A percentile compares a stretch with the other conserved stretches of the same genome.
These are phyloP conservation scores for Allomyces macrogynus DNA, from an alignment of 192 early-diverging fungal species.

Conservation along the genomic window DNA sequence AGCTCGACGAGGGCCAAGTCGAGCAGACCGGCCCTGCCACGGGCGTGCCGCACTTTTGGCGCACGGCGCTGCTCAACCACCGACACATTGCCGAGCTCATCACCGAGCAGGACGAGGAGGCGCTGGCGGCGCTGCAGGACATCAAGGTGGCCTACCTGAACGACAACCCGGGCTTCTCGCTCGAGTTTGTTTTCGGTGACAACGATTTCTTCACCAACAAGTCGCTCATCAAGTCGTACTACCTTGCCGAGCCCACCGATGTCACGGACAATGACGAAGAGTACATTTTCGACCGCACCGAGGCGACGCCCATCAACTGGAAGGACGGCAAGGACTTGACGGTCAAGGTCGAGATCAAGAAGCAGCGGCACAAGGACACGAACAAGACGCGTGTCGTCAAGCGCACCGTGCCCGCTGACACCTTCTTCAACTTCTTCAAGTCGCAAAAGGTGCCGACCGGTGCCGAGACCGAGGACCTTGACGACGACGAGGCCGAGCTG, in stretches of 20 bases:
- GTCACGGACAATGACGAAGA: constrained; percentile 56
- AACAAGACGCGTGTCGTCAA: constrained; percentile 97
- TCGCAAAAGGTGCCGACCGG: constrained; percentile 43
- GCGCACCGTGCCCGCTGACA: constrained; percentile 83
- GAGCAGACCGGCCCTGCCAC: constrained; percentile 16
- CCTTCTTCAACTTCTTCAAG: constrained; percentile 95
- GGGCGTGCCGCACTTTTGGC: constrained; percentile 95
- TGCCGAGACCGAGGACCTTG: constrained; percentile 47
- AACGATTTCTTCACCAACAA: constrained; percentile 83
- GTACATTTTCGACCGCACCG: constrained; percentile 77
- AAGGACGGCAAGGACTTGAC: constrained; percentile 92
- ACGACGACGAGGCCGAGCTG: constrained; percentile 52
- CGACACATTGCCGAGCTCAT: constrained; percentile 60
- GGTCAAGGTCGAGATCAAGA: constrained; percentile 87
- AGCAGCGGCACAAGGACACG: constrained; percentile 95
- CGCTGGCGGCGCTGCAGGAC: constrained; percentile 72
- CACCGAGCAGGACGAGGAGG: constrained; percentile 76
- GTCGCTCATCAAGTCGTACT: constrained; percentile 82
- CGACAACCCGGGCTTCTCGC: constrained; percentile 77
- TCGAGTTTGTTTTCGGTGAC: constrained; percentile 75
- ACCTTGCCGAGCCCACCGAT: constrained; percentile 47
- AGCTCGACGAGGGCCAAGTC: constrained; percentile 27
- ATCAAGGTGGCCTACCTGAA: constrained; percentile 63
- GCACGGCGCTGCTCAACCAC: constrained; percentile 77
- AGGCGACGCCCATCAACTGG: constrained; percentile 83